Conservation (phyloP, 2,329 filamentous ascomycete genomes). For the Verticillium zaregamsianum region DNA sequence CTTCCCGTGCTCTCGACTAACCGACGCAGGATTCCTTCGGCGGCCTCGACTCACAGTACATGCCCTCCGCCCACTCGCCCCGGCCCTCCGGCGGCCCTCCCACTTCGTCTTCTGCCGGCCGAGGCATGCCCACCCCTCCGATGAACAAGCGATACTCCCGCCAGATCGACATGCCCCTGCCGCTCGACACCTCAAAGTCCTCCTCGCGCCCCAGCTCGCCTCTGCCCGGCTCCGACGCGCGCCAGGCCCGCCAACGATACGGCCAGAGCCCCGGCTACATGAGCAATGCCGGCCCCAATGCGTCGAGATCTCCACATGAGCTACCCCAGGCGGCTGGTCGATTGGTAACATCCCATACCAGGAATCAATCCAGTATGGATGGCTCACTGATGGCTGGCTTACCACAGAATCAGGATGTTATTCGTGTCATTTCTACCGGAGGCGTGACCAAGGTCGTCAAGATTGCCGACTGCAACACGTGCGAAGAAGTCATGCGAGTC, state of each 20-base stretch:
- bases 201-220: slow-evolving; percentile 71
- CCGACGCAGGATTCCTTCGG: slow-evolving; percentile 71
- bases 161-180: slow-evolving; percentile 47
- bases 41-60: slow-evolving; percentile 63
- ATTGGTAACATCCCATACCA: slow-evolving; percentile 55
- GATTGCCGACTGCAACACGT: slow-evolving; percentile 84
- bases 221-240: slow-evolving; percentile 50
- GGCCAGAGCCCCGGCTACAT: slow-evolving; percentile 44
- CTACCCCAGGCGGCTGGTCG: slow-evolving; percentile 57
- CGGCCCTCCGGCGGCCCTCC: slow-evolving; percentile 50
- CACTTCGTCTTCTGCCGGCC: slow-evolving; percentile 22
- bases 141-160: slow-evolving; percentile 62
- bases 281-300: slow-evolving; percentile 45
- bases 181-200: slow-evolving; percentile 44
- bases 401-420: slow-evolving; percentile 81
- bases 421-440: slow-evolving; percentile 87
- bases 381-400: slow-evolving; percentile 81
- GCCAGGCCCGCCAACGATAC: slow-evolving; percentile 54
- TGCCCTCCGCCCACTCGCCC: slow-evolving; percentile 59
- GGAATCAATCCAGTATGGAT: slow-evolving; percentile 81
- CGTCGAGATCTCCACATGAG: slow-evolving; percentile 53
- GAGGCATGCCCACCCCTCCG: slow-evolving; percentile 28
- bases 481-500: slow-evolving; percentile 87
- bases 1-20: slow-evolving; percentile 10
- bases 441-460: slow-evolving; percentile 92